phyloP scores from a whole-genome alignment of 169 alveolate genomes.

The Cytauxzoon felis region DNA sequence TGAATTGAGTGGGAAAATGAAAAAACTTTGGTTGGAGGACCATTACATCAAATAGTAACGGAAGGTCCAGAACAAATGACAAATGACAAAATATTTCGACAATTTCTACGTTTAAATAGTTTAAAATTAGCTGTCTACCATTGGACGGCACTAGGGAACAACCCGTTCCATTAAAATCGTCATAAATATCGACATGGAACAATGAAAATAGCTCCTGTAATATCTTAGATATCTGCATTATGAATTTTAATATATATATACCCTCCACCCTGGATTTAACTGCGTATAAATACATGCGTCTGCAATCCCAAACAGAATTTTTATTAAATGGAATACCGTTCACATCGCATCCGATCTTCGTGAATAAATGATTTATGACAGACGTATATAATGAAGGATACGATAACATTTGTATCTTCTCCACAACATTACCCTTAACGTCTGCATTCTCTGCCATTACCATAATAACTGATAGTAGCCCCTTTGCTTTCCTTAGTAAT shows the following conservation, averaged over 20 bases:
- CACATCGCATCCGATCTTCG: not conserved
- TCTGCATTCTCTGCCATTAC: slow-evolving; percentile 21
- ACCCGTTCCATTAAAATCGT: slow-evolving; percentile 2
- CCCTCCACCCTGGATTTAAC: slow-evolving; percentile 8
- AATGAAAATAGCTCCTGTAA: slow-evolving; percentile 34
- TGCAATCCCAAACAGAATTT: slow-evolving; percentile 7
- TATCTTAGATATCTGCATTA: slow-evolving; percentile 12
- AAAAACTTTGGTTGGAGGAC: slow-evolving; percentile 40
- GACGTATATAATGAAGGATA: slow-evolving; percentile 41
- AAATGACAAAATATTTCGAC: slow-evolving; percentile 42
- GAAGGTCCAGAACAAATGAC: slow-evolving; percentile 41
- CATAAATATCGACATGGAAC: slow-evolving; percentile 32
- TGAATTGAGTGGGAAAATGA: slow-evolving; percentile 18
- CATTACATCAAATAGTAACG: slow-evolving; percentile 55
- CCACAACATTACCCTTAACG: slow-evolving; percentile 1
- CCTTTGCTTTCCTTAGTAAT: slow-evolving; percentile 35
- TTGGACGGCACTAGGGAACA: not conserved
- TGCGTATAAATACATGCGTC: slow-evolving; percentile 8
- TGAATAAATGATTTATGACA: slow-evolving; percentile 41
- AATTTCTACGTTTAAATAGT: not conserved
- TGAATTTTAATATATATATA: slow-evolving; percentile 12
- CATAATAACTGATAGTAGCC: slow-evolving; percentile 30
- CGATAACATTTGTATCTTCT: slow-evolving; percentile 1
- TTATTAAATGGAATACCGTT: not conserved
- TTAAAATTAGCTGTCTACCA: not conserved